Conservation (phyloP, 2,329 filamentous ascomycete species). For the Fonsecaea nubica region DNA sequence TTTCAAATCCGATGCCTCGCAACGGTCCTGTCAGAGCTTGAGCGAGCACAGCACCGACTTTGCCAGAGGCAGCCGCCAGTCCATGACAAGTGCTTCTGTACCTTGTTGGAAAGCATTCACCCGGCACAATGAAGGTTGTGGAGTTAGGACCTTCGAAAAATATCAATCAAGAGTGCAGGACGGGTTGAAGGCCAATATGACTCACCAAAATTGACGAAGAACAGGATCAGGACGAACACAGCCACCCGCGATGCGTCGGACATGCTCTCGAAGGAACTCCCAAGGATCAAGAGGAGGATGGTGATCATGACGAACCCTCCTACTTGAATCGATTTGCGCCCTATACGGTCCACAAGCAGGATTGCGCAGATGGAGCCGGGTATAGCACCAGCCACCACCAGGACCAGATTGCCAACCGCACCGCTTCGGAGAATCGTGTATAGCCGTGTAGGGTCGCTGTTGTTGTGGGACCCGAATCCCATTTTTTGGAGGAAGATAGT, state of each 20-base stretch:
- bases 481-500: constrained; percentile 73
- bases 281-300: constrained; percentile 66
- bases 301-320: constrained; percentile 68
- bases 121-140: constrained; percentile 69
- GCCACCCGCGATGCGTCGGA: constrained; percentile 59
- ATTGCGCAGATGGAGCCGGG: constrained; percentile 86
- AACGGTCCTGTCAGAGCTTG: constrained; percentile 70
- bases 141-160: constrained; percentile 60
- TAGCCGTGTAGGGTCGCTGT: constrained; percentile 49
- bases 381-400: constrained; percentile 77
- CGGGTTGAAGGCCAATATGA: not conserved
- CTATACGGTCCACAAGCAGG: constrained; percentile 72
- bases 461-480: constrained; percentile 69
- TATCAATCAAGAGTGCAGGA: not conserved
- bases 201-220: constrained; percentile 68
- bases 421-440: constrained; percentile 75
- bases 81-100: constrained; percentile 69
- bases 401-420: constrained; percentile 77
- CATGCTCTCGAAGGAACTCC: constrained; percentile 63
- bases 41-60: constrained; percentile 71
- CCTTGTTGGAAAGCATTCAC: constrained; percentile 68
- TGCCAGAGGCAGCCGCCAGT: constrained; percentile 69
- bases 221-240: constrained; percentile 68
- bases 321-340: constrained; percentile 77
- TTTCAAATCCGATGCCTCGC: constrained; percentile 61